Evolutionary conservation across 2,329 filamentous ascomycete genomes (phyloP).

Genomic region (Diaporthe destruens): DNA sequence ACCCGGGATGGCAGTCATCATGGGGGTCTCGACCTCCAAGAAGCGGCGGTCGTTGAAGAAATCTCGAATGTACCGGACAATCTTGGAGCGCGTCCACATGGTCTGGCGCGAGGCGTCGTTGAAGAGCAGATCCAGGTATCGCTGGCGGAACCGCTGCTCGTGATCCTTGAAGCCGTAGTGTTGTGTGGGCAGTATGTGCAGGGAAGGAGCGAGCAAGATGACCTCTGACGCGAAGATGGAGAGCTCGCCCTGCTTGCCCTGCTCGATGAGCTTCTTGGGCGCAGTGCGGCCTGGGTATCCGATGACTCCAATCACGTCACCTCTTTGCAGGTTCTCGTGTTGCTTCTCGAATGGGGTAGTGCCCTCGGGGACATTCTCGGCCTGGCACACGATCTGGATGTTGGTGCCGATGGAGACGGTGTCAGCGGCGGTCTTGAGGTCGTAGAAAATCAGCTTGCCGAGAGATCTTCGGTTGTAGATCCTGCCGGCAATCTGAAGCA

Average conservation of each 20-base stretch:
- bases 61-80: conserved; percentile 87
- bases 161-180: conserved; percentile 96
- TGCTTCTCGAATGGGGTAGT: conserved; percentile 82
- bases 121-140: conserved; percentile 97
- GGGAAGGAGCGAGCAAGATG: conserved; percentile 86
- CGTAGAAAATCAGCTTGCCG: conserved; percentile 94
- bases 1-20: conserved; percentile 96
- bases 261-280: conserved; percentile 87
- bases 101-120: conserved; percentile 88
- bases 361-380: conserved; percentile 78
- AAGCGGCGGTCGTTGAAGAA: conserved; percentile 93
- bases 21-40: conserved; percentile 94
- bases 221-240: conserved; percentile 93
- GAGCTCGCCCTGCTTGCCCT: conserved; percentile 87
- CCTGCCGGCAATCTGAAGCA: conserved; percentile 83
- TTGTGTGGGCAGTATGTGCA: conserved; percentile 90
- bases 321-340: conserved; percentile 88
- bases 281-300: conserved; percentile 88
- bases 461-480: conserved; percentile 90
- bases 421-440: conserved; percentile 73
- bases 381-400: conserved; percentile 93
- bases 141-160: conserved; percentile 92
- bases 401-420: conserved; percentile 74
- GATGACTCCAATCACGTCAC: conserved; percentile 91
- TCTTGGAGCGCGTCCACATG: conserved; percentile 87